phyloP scores from a whole-genome alignment of 2,329 filamentous ascomycete species.

The Colletotrichum chlorophyti region DNA sequence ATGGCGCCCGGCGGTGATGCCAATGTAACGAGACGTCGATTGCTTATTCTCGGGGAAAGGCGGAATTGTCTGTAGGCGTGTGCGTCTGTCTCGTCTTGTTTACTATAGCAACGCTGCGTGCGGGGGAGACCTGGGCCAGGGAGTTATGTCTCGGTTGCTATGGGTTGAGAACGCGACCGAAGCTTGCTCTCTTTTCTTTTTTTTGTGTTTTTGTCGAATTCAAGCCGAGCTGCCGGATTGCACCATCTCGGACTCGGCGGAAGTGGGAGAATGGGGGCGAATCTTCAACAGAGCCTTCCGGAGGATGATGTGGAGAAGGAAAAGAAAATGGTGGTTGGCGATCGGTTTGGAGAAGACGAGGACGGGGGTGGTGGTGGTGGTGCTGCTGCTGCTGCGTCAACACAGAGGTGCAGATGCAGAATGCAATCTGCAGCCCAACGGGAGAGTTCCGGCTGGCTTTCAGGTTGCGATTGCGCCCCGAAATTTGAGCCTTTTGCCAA shows the following conservation, averaged over 20 bases:
- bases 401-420: conserved; percentile 17
- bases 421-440: conserved; percentile 1
- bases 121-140: neutral
- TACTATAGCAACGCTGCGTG: conserved; percentile 4
- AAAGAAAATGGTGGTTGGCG: neutral
- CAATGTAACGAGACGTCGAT: too few relatives aligned
- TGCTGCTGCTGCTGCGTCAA: conserved; percentile 40
- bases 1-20: conserved; percentile 30
- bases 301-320: neutral
- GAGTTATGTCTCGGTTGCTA: conserved; percentile 1
- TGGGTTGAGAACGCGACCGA: neutral
- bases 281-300: neutral
- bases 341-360: conserved; percentile 33
- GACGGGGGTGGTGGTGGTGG: conserved; percentile 41
- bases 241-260: too few relatives aligned
- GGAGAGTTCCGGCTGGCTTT: conserved; percentile 10
- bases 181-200: too few relatives aligned
- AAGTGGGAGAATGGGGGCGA: neutral
- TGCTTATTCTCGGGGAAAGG: neutral
- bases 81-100: too few relatives aligned
- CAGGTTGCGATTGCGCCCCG: neutral
- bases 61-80: neutral
- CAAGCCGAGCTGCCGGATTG: neutral
- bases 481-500: too few relatives aligned
- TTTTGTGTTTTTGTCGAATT: neutral